Conservation (phyloP, 2,329 filamentous ascomycete genomes). For the Didymella sp. region DNA sequence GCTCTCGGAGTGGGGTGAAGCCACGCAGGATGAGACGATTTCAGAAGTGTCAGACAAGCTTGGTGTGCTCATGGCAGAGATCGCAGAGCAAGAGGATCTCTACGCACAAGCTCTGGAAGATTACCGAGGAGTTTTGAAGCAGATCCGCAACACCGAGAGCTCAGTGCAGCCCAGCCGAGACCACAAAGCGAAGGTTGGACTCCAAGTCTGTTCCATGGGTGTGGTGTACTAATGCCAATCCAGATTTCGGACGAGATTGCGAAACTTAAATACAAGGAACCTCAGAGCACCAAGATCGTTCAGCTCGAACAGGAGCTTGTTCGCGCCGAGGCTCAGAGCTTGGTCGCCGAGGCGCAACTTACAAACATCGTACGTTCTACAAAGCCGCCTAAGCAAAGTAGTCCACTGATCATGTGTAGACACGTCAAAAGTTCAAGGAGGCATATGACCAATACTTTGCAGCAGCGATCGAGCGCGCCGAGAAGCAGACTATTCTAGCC, state of each 20-base stretch:
- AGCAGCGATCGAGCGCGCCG: slow-evolving; percentile 91
- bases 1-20: slow-evolving; percentile 95
- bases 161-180: slow-evolving; percentile 93
- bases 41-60: slow-evolving; percentile 95
- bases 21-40: slow-evolving; percentile 84
- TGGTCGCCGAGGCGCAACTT: slow-evolving; percentile 95
- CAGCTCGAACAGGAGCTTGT: slow-evolving; percentile 96
- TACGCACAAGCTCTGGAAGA: slow-evolving; percentile 91
- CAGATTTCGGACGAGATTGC: slow-evolving; percentile 88
- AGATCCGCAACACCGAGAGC: slow-evolving; percentile 93
- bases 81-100: slow-evolving; percentile 90
- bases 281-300: slow-evolving; percentile 78
- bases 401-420: slow-evolving; percentile 61
- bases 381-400: not conserved
- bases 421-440: slow-evolving; percentile 94
- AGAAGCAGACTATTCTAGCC: slow-evolving; percentile 95
- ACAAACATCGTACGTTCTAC: slow-evolving; percentile 75
- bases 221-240: slow-evolving; percentile 15
- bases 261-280: slow-evolving; percentile 90
- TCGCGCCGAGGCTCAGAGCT: slow-evolving; percentile 89
- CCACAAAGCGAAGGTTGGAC: slow-evolving; percentile 72
- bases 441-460: slow-evolving; percentile 88
- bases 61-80: slow-evolving; percentile 87
- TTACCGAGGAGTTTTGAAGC: slow-evolving; percentile 80
- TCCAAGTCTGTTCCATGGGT: slow-evolving; percentile 3